Conservation (phyloP, 352 stramenopile species). For the Aphanomyces stellatus region DNA sequence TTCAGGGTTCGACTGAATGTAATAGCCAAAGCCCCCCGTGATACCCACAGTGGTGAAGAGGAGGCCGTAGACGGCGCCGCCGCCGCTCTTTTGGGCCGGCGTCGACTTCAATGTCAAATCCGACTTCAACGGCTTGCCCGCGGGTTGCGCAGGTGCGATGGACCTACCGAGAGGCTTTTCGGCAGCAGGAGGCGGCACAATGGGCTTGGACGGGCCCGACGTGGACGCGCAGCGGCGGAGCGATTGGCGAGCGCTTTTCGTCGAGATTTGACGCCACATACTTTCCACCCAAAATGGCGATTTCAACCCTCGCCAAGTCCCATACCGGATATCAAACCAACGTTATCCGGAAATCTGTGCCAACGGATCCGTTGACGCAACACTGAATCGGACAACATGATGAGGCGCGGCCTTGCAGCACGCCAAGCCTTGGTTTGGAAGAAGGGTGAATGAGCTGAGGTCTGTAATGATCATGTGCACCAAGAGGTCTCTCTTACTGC, state of each 20-base stretch:
- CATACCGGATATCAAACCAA: background rate
- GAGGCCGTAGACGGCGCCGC: conserved; percentile 21
- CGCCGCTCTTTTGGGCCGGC: background rate
- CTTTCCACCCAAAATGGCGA: background rate
- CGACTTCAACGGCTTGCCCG: background rate
- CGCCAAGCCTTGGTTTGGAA: too few relatives aligned
- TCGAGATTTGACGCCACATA: conserved; percentile 9
- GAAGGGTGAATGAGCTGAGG: too few relatives aligned
- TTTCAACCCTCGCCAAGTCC: background rate
- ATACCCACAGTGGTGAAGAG: conserved; percentile 29
- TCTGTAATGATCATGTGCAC: too few relatives aligned
- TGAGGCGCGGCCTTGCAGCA: too few relatives aligned
- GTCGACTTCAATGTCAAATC: background rate
- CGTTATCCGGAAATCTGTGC: background rate
- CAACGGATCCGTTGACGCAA: too few relatives aligned
- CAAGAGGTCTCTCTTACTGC: too few relatives aligned
- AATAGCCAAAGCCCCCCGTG: conserved; percentile 45
- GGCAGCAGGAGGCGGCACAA: background rate
- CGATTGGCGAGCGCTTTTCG: background rate
- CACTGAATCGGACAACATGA: too few relatives aligned
- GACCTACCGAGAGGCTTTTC: background rate
- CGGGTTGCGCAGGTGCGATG: background rate
- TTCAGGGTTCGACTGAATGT: conserved; percentile 65
- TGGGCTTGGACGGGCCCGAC: background rate
- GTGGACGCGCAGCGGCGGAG: background rate